A percentile compares a stretch with the other conserved stretches of the same genome.
Conservation (phyloP, 2,329 filamentous ascomycete genomes). For the Colletotrichum orchidophilum region DNA sequence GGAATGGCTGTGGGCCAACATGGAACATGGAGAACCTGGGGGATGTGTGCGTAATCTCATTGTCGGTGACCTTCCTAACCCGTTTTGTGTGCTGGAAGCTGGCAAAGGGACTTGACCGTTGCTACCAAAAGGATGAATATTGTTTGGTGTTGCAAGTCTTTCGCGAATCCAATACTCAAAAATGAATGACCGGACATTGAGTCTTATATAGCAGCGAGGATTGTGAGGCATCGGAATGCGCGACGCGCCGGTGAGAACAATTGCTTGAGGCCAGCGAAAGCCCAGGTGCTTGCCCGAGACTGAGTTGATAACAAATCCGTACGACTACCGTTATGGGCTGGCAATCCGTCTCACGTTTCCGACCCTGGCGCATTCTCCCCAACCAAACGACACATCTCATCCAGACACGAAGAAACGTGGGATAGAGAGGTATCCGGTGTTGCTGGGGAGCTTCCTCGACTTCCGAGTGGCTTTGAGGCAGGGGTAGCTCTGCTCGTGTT, state of each 20-base stretch:
- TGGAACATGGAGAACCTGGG: background rate
- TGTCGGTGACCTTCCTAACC: background rate
- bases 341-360: background rate
- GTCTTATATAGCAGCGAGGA: background rate
- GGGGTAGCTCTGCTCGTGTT: background rate
- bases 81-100: background rate
- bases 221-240: background rate
- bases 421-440: conserved; percentile 14
- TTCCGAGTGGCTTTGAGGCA: background rate
- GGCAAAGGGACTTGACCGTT: background rate
- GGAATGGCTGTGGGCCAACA: background rate
- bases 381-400: conserved; percentile 1
- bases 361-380: background rate
- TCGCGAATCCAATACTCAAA: background rate
- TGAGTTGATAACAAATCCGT: background rate
- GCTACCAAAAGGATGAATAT: background rate
- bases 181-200: background rate
- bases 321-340: background rate
- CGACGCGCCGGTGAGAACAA: background rate
- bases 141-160: background rate
- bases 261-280: background rate
- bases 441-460: background rate
- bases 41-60: conserved; percentile 5
- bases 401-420: conserved; percentile 24
- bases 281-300: background rate